These are phyloP conservation scores for Ogataea pini DNA, from an alignment of 805 yeast genomes.

Conservation along the genomic window DNA sequence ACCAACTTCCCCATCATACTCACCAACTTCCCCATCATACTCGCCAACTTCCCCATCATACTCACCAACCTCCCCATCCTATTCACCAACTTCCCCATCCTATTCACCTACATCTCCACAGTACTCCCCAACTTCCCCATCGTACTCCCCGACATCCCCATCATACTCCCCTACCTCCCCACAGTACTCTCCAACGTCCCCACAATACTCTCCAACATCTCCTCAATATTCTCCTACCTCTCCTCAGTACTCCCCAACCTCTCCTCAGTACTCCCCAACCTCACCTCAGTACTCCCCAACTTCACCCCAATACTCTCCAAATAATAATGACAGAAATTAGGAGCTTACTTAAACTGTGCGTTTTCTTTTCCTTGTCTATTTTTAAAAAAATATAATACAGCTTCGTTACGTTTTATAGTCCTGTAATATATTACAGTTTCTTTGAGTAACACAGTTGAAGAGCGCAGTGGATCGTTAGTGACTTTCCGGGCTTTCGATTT, in stretches of 20 bases:
- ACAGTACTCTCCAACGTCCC: conserved; percentile 74
- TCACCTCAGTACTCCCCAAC: conserved; percentile 77
- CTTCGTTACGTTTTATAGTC: conserved; percentile 6
- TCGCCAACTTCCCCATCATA: conserved; percentile 61
- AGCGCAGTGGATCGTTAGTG: no score
- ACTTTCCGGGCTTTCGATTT: no score
- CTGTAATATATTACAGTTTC: background rate
- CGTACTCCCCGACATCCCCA: conserved; percentile 80
- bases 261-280: conserved; percentile 77
- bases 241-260: conserved; percentile 66
- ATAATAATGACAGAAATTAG: conserved; percentile 23
- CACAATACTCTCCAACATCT: conserved; percentile 71
- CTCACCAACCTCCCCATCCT: conserved; percentile 67
- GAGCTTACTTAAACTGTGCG: conserved; percentile 14
- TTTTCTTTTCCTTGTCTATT: conserved; percentile 20
- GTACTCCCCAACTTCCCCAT: conserved; percentile 79
- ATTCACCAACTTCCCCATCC: conserved; percentile 78
- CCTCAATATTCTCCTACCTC: conserved; percentile 69
- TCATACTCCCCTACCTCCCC: conserved; percentile 76
- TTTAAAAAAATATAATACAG: conserved; percentile 19
- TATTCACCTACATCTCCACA: conserved; percentile 76
- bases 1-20: conserved; percentile 77
- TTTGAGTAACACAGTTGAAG: background rate
- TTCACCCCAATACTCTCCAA: conserved; percentile 67
- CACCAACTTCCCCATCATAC: conserved; percentile 71